Conservation (phyloP, 768 basidiomycete species). For the Filobasidium floriforme region DNA sequence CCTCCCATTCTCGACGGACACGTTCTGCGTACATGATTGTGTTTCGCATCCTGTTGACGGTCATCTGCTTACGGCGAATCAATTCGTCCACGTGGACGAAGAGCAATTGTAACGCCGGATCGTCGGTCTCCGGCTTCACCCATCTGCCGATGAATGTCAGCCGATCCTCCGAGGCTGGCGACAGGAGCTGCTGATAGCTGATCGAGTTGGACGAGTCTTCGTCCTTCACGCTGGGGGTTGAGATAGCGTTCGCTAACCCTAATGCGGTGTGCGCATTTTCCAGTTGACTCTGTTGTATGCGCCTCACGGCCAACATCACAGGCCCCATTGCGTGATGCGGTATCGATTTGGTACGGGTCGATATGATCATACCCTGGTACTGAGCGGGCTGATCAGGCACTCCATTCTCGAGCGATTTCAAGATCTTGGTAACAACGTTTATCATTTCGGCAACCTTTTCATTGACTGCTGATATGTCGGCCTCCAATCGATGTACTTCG, state of each 20-base stretch:
- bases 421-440: conserved; percentile 74
- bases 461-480: conserved; percentile 87
- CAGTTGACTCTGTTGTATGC: conserved; percentile 56
- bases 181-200: conserved; percentile 81
- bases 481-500: conserved; percentile 90
- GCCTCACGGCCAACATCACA: conserved; percentile 26
- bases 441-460: conserved; percentile 81
- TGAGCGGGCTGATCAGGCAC: conserved; percentile 53
- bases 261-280: conserved; percentile 83
- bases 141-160: conserved; percentile 75
- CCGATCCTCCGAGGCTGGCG: conserved; percentile 79
- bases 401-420: conserved; percentile 51
- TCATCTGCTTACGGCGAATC: conserved; percentile 88
- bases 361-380: conserved; percentile 38
- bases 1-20: conserved; percentile 94
- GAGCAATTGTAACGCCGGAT: conserved; percentile 72
- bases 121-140: conserved; percentile 76
- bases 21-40: conserved; percentile 95
- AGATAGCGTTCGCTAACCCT: conserved; percentile 67
- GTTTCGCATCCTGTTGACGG: conserved; percentile 90
- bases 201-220: conserved; percentile 78
- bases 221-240: conserved; percentile 80
- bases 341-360: conserved; percentile 31
- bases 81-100: conserved; percentile 80
- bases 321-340: conserved; percentile 26